phyloP scores from a whole-genome alignment of 495 filamentous ascomycete genomes.

The Aspergillus coremiiformis region DNA sequence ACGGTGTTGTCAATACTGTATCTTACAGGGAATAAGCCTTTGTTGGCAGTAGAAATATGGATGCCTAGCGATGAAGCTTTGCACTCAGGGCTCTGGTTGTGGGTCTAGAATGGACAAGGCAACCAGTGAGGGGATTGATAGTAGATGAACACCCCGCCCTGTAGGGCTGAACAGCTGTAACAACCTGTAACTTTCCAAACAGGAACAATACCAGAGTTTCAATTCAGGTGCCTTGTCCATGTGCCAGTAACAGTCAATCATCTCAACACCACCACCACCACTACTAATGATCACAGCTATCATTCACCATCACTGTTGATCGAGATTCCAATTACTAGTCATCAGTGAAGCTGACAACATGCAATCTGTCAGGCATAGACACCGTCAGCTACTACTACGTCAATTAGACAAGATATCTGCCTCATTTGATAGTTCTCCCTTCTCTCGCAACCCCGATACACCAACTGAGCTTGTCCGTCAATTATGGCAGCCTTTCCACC shows the following conservation, averaged over 20 bases:
- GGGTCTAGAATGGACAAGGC: neutral
- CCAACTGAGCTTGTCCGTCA: neutral
- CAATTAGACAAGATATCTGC: neutral
- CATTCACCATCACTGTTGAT: too few species aligned
- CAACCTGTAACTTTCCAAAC: neutral
- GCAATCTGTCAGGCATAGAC: neutral
- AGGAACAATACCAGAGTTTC: neutral
- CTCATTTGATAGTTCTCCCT: neutral
- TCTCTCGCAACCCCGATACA: neutral
- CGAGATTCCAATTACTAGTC: too few species aligned
- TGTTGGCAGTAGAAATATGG: conserved; percentile 1
- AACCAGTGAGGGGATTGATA: neutral
- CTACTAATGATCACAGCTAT: too few species aligned
- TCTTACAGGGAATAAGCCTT: neutral
- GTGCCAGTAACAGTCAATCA: too few species aligned
- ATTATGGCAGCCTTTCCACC: conserved; percentile 5
- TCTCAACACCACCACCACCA: too few species aligned
- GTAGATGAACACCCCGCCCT: neutral
- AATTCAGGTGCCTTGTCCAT: too few species aligned
- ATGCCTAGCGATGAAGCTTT: neutral
- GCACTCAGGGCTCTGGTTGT: neutral
- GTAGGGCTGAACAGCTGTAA: conserved; percentile 2
- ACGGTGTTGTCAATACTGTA: neutral
- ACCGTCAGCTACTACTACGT: neutral
- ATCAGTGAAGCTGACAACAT: neutral